phyloP scores from a whole-genome alignment of 768 basidiomycete genomes.

The Naematelia aurantialba region DNA sequence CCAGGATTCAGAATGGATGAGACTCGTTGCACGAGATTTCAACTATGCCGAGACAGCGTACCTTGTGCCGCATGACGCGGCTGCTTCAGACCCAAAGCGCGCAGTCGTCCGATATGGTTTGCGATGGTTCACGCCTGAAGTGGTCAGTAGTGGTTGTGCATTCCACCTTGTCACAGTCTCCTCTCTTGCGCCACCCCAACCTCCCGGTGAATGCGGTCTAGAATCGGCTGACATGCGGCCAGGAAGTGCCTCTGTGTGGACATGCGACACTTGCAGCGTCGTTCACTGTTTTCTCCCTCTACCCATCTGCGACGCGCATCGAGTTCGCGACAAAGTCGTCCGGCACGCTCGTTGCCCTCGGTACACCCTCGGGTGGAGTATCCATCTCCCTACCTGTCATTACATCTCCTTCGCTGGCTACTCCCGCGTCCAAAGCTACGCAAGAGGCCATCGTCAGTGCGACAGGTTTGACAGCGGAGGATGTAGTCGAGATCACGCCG shows the following conservation, averaged over 20 bases:
- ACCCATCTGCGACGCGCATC: conserved; percentile 11
- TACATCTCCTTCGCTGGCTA: neutral
- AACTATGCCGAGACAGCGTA: conserved; percentile 35
- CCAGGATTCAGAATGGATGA: conserved; percentile 20
- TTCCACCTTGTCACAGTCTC: neutral
- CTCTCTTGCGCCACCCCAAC: conserved; percentile 3
- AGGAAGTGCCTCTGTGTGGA: conserved; percentile 35
- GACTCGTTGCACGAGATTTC: conserved; percentile 23
- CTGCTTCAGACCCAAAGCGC: neutral
- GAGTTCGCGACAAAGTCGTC: conserved; percentile 20
- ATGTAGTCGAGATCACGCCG: neutral
- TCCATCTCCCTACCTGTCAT: conserved; percentile 22
- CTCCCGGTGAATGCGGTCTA: too few species aligned
- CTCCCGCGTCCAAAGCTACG: neutral
- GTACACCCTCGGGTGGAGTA: conserved; percentile 3
- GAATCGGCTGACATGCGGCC: neutral
- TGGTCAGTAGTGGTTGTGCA: conserved; percentile 8
- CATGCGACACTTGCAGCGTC: conserved; percentile 35
- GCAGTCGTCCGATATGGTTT: conserved; percentile 11
- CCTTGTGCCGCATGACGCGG: conserved; percentile 10
- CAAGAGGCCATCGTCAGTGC: neutral
- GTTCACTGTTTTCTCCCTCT: conserved; percentile 18
- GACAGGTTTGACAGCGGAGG: neutral
- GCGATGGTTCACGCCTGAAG: conserved; percentile 34
- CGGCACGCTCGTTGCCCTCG: conserved; percentile 20